Conservation (phyloP, 2,329 filamentous ascomycete genomes). For the Colletotrichum endophyticum region DNA sequence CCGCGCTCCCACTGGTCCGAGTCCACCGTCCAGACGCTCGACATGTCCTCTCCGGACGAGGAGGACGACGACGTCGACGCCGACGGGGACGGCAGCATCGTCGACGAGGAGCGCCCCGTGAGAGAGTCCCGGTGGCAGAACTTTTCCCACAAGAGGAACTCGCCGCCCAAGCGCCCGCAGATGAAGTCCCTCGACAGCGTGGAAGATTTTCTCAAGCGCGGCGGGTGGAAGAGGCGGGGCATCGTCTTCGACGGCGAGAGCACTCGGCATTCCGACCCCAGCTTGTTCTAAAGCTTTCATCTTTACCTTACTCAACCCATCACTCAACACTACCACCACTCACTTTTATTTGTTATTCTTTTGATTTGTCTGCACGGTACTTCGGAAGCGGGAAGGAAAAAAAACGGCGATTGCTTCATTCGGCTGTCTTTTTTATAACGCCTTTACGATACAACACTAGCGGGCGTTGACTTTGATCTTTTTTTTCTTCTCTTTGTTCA, state of each 20-base stretch:
- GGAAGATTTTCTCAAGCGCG: slow-evolving; percentile 46
- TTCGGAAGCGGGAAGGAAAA: neutral
- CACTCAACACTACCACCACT: neutral
- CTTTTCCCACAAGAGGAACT: slow-evolving; percentile 36
- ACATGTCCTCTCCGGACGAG: slow-evolving; percentile 10
- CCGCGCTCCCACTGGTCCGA: slow-evolving; percentile 47
- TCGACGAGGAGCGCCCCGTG: slow-evolving; percentile 7
- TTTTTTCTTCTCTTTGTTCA: neutral
- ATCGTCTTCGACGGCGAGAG: slow-evolving; percentile 44
- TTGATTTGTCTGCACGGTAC: neutral
- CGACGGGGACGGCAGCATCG: slow-evolving; percentile 16
- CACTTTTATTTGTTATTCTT: neutral
- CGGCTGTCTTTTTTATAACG: neutral
- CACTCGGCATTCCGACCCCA: slow-evolving; percentile 18
- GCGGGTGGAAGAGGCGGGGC: slow-evolving; percentile 48
- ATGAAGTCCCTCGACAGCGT: slow-evolving; percentile 38
- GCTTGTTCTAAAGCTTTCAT: slow-evolving; percentile 14
- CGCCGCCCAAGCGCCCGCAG: slow-evolving; percentile 33
- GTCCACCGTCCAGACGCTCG: slow-evolving; percentile 37
- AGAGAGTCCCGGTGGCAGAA: slow-evolving; percentile 27
- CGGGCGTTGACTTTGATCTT: neutral
- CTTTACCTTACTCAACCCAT: neutral
- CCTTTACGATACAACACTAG: slow-evolving; percentile 12
- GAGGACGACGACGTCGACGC: slow-evolving; percentile 21
- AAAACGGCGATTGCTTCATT: neutral